These are phyloP conservation scores for Deuterostichococcus epilithicus DNA, from an alignment of 139 green algal species.

Conservation along the genomic window DNA sequence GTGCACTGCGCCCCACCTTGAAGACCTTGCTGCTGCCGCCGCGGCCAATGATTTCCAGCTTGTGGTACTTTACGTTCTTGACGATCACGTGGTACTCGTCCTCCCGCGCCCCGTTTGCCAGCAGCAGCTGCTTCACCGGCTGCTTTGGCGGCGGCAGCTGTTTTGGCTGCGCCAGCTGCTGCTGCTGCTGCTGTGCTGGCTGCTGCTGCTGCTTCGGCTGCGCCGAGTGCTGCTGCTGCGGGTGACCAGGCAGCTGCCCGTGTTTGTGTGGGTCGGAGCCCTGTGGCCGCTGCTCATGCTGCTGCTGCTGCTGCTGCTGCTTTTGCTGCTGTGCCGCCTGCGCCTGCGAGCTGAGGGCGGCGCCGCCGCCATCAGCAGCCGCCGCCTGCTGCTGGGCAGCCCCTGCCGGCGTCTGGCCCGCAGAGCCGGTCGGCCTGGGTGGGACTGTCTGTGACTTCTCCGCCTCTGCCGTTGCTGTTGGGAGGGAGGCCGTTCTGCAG, in stretches of 20 bases:
- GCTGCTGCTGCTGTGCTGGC: conserved; percentile 11
- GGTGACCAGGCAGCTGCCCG: background rate
- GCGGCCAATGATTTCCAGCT: conserved; percentile 89
- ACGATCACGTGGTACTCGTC: conserved; percentile 81
- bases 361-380: background rate
- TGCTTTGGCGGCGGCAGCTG: conserved; percentile 13
- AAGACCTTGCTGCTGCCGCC: conserved; percentile 93
- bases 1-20: conserved; percentile 51
- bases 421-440: background rate
- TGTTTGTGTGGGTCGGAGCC: background rate
- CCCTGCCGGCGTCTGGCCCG: background rate
- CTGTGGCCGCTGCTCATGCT: background rate
- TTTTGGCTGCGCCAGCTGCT: conserved; percentile 10
- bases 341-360: background rate
- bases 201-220: conserved; percentile 8
- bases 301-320: background rate
- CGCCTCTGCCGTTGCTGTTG: background rate
- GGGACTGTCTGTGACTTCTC: too few relatives aligned
- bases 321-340: background rate
- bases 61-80: conserved; percentile 76
- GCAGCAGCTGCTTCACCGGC: conserved; percentile 24
- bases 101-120: conserved; percentile 49
- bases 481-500: background rate
- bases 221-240: background rate
- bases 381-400: too few relatives aligned